Evolutionary conservation across 495 filamentous ascomycete species (phyloP).

Genomic region (Poronia punctata): DNA sequence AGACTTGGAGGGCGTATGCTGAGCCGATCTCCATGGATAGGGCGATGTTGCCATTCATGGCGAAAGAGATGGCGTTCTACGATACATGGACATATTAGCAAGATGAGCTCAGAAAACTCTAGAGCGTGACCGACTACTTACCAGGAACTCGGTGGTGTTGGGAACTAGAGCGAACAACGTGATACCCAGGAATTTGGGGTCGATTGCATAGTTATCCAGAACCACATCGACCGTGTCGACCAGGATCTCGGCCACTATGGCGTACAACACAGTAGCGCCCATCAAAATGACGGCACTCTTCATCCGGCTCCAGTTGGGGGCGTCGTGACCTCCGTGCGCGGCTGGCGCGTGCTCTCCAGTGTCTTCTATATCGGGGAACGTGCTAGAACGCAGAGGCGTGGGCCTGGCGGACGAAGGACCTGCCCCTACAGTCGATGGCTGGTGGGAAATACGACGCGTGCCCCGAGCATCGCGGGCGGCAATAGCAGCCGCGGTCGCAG

Average conservation of each 20-base stretch:
- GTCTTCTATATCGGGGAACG: slow-evolving; percentile 36
- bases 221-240: slow-evolving; percentile 96
- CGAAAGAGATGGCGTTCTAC: slow-evolving; percentile 97
- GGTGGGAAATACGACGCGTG: slow-evolving; percentile 17
- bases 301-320: slow-evolving; percentile 90
- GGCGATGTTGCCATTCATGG: slow-evolving; percentile 99
- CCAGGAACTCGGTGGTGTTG: slow-evolving; percentile 96
- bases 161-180: slow-evolving; percentile 95
- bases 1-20: slow-evolving; percentile 94
- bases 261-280: slow-evolving; percentile 86
- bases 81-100: slow-evolving; percentile 1
- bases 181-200: slow-evolving; percentile 97
- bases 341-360: slow-evolving; percentile 37
- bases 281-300: slow-evolving; percentile 88
- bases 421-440: slow-evolving; percentile 20
- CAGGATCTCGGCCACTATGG: slow-evolving; percentile 91
- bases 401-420: slow-evolving; percentile 22
- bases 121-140: slow-evolving; percentile 35
- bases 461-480: slow-evolving; percentile 69
- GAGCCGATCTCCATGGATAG: slow-evolving; percentile 98
- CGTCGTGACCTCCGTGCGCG: slow-evolving; percentile 80
- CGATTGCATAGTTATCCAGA: slow-evolving; percentile 77
- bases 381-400: slow-evolving; percentile 29
- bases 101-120: background rate
- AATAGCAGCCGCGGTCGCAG: slow-evolving; percentile 82